Percentiles rank a stretch among this genome's conserved stretches.
These are phyloP conservation scores for Trichoderma citrinoviride DNA, from an alignment of 2,329 filamentous ascomycete species.

Conservation along the genomic window DNA sequence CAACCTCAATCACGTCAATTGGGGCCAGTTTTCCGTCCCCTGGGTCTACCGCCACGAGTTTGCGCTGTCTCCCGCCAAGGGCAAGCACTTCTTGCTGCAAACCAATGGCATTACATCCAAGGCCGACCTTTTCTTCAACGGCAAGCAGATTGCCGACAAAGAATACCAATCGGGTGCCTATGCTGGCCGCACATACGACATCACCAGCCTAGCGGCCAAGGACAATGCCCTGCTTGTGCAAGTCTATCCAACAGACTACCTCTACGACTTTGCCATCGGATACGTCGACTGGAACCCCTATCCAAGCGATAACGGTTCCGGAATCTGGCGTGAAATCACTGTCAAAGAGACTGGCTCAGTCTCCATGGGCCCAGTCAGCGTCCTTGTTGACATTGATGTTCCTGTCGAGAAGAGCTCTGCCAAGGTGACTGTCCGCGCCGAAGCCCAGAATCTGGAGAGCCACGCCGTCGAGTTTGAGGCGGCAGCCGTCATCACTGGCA, in stretches of 20 bases:
- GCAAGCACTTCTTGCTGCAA: constrained; percentile 49
- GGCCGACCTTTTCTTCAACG: constrained; percentile 61
- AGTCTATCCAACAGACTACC: constrained; percentile 58
- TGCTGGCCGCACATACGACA: constrained; percentile 53
- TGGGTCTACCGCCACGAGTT: constrained; percentile 61
- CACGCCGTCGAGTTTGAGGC: constrained; percentile 39
- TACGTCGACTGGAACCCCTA: constrained; percentile 33
- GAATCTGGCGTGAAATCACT: constrained; percentile 59
- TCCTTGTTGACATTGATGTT: constrained; percentile 42
- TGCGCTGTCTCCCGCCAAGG: constrained; percentile 32
- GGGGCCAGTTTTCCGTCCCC: constrained; percentile 48
- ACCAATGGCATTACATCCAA: constrained; percentile 60
- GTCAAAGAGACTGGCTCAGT: constrained; percentile 55
- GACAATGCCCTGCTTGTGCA: constrained; percentile 53
- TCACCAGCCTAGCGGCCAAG: constrained; percentile 44
- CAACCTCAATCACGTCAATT: constrained; percentile 43
- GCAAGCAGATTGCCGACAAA: constrained; percentile 48
- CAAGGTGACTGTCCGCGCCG: constrained; percentile 39
- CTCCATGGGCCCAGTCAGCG: constrained; percentile 43
- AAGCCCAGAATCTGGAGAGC: constrained; percentile 42
- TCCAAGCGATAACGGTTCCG: constrained; percentile 61
- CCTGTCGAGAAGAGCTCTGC: constrained; percentile 30
- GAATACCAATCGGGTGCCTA: constrained; percentile 55
- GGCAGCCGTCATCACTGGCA: constrained; percentile 36
- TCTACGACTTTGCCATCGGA: constrained; percentile 55